Evolutionary conservation across 768 basidiomycete genomes (phyloP), one percentile per base, ranked within the genome.

Genomic region (Macrolepiota dolichaula): DNA sequence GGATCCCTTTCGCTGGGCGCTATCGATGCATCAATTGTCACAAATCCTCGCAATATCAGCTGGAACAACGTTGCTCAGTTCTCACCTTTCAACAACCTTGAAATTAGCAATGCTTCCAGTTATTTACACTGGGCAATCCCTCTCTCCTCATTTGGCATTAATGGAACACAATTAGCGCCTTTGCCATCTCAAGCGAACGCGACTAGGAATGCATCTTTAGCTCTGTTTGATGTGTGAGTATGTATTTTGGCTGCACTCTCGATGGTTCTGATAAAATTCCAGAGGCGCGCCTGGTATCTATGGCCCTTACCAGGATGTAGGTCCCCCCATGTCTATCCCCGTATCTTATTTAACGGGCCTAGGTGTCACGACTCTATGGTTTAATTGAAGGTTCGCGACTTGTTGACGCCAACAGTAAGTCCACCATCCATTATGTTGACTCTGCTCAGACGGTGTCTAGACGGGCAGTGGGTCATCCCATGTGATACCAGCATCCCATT

Each of bases 41-140:
- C 71, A 27, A 83, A 91, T 68, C 69, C 76, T 2, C 85, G 78
- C 59, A 66, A 79, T 17, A 86, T 93, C 29, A 79, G 77, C 52
- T 93, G 91, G 91, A 88, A 87, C 63, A 80, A 84, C 44, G 88
- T 93, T 1, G 83, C 86, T 15, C 81, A 91, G 12, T 93, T 93
- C 67, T 77, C 85, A 19, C 91, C 91, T 3, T 75, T 89, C 59
- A 80, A 76, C 5, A 70, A n/a, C n/a, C n/a, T 75, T 4, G 81
- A 83, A 64, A 81, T 3, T 7, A 32, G 74, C 62, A 87, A 84
- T 63, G 70, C 77, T 13, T 86, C 91, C 3, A 87, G 86, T 64
- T 92, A 92, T 65, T 74, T 93, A 49, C 85, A 87, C 62, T 93
- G 91, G 91, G 82, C 83, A 0, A 84, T 92, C 62, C 83, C 82